Percentiles rank a stretch among this genome's conserved stretches.
Evolutionary conservation across 768 basidiomycete genomes (phyloP).

Genomic region (Chalciporus sphaerocephalus): DNA sequence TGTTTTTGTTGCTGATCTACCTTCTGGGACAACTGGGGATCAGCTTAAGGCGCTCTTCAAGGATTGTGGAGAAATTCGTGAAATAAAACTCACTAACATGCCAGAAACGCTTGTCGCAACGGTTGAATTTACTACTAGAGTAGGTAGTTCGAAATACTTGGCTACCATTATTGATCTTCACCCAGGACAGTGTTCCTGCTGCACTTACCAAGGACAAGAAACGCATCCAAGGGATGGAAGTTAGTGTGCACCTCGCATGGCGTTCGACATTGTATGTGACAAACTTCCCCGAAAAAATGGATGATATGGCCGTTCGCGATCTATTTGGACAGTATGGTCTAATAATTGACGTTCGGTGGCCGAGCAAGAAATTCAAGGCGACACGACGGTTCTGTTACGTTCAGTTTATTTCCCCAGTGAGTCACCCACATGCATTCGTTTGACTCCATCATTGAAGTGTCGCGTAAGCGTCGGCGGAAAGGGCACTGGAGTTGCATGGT

Average conservation of each 20-base stretch:
- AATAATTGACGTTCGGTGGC: constrained; percentile 95
- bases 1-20: constrained; percentile 78
- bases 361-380: constrained; percentile 92
- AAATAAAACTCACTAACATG: constrained; percentile 71
- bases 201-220: constrained; percentile 96
- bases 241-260: constrained; percentile 89
- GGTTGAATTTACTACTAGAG: constrained; percentile 78
- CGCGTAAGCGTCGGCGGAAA: constrained; percentile 60
- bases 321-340: constrained; percentile 86
- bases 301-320: constrained; percentile 70
- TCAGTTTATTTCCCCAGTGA: constrained; percentile 80
- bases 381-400: constrained; percentile 92
- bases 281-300: constrained; percentile 84
- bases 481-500: constrained; percentile 76
- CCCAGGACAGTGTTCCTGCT: constrained; percentile 73
- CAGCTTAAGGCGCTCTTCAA: constrained; percentile 75
- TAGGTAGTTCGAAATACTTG: constrained; percentile 4
- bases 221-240: constrained; percentile 66
- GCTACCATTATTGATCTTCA: not conserved
- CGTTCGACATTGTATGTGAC: constrained; percentile 92
- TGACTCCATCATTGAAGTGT: not conserved
- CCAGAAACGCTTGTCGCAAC: constrained; percentile 66
- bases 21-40: constrained; percentile 50
- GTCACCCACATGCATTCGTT: constrained; percentile 24
- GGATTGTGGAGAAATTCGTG: constrained; percentile 85